phyloP scores from a whole-genome alignment of 2,329 filamentous ascomycete species.

The Aphanocladium album region DNA sequence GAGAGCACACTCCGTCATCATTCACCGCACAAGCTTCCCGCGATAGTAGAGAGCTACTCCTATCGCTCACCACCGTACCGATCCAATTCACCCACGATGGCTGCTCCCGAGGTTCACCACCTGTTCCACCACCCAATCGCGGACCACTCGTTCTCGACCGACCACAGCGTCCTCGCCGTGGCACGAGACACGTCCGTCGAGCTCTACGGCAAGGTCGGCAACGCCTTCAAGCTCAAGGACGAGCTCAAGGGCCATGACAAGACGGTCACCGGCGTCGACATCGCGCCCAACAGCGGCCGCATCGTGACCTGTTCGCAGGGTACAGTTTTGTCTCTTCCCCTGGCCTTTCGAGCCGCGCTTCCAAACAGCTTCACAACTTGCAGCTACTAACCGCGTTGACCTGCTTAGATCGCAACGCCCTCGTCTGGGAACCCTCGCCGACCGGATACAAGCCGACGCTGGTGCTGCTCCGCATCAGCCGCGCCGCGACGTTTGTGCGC shows the following conservation, averaged over 20 bases:
- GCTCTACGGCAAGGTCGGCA: conserved; percentile 72
- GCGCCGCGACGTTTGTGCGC: conserved; percentile 91
- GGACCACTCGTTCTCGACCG: conserved; percentile 96
- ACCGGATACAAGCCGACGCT: conserved; percentile 94
- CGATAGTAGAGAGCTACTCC: conserved; percentile 93
- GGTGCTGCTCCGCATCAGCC: conserved; percentile 93
- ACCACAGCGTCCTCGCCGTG: conserved; percentile 82
- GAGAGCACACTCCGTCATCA: not conserved
- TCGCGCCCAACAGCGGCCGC: conserved; percentile 81
- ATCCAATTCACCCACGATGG: conserved; percentile 53
- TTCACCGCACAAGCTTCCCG: conserved; percentile 18
- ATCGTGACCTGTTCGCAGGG: conserved; percentile 98
- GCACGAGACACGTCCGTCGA: conserved; percentile 86
- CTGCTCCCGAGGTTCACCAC: conserved; percentile 85
- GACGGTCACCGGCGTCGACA: conserved; percentile 91
- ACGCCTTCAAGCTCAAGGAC: conserved; percentile 77
- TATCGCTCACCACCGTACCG: conserved; percentile 33
- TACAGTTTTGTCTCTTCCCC: too few relatives aligned
- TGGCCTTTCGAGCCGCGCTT: too few relatives aligned
- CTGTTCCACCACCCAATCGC: conserved; percentile 95
- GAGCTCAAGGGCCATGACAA: conserved; percentile 97
- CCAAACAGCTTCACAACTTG: too few relatives aligned
- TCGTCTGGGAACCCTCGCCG: conserved; percentile 95
- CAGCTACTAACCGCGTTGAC: not conserved
- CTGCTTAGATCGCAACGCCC: conserved; percentile 79